These are phyloP conservation scores for Talaromyces sp. DNA, from an alignment of 2,329 filamentous ascomycete species.

Conservation along the genomic window DNA sequence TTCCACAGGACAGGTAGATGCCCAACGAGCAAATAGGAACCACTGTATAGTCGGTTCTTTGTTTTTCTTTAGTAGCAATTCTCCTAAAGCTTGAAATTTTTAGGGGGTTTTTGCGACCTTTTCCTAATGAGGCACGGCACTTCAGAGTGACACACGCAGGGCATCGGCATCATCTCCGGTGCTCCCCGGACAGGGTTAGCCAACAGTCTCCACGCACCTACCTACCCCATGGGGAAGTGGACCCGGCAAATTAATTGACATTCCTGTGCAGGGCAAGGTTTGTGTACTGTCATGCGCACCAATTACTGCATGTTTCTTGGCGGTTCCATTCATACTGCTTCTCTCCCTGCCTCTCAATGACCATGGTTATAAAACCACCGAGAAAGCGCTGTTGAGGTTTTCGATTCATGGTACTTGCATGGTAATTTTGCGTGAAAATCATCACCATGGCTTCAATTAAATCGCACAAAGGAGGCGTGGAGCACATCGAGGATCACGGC, in stretches of 20 bases:
- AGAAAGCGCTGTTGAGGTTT: neutral
- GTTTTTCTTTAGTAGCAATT: neutral
- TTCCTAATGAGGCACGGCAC: neutral
- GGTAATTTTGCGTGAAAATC: neutral
- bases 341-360: neutral
- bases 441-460: neutral
- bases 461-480: constrained; percentile 8
- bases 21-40: neutral
- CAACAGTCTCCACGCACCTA: too few species aligned
- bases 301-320: neutral
- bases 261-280: neutral
- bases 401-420: neutral
- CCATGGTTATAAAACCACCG: neutral
- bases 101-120: neutral
- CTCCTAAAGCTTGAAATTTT: neutral
- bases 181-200: neutral
- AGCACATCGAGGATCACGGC: constrained; percentile 13
- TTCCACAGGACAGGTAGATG: neutral
- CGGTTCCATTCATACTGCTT: neutral
- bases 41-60: neutral
- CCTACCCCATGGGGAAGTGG: constrained; percentile 1
- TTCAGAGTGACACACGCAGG: neutral
- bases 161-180: neutral
- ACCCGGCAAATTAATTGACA: neutral
- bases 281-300: neutral